These are phyloP conservation scores for Huntiella bhutanensis DNA, from an alignment of 2,329 filamentous ascomycete genomes.

Conservation along the genomic window DNA sequence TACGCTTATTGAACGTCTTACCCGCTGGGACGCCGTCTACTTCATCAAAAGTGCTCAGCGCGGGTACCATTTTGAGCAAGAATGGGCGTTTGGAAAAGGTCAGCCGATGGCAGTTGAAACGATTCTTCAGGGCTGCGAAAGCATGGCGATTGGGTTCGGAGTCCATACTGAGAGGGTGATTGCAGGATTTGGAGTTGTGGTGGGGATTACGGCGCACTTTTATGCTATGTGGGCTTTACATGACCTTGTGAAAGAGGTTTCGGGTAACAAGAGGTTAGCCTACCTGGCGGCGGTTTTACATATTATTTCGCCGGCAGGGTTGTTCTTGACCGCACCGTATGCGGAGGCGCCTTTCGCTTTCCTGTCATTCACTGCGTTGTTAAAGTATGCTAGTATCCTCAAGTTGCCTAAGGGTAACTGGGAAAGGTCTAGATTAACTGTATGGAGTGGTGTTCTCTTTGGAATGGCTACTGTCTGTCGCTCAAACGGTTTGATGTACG, in stretches of 20 bases:
- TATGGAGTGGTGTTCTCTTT: constrained; percentile 50
- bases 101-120: constrained; percentile 20
- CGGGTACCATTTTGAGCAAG: constrained; percentile 59
- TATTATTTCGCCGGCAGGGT: constrained; percentile 66
- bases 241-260: constrained; percentile 43
- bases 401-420: constrained; percentile 20
- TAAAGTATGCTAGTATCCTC: constrained; percentile 41
- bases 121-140: constrained; percentile 5
- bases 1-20: constrained; percentile 34
- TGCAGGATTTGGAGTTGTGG: constrained; percentile 37
- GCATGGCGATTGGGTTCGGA: constrained; percentile 8
- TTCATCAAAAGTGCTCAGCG: constrained; percentile 43
- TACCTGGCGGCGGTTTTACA: constrained; percentile 46
- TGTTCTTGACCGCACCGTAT: constrained; percentile 80
- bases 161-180: constrained; percentile 7
- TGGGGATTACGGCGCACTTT: constrained; percentile 61
- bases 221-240: constrained; percentile 60
- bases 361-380: constrained; percentile 55
- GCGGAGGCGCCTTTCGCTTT: constrained; percentile 63
- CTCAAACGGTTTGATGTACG: constrained; percentile 73
- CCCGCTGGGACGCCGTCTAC: constrained; percentile 69
- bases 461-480: constrained; percentile 55
- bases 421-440: constrained; percentile 21
- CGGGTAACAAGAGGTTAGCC: constrained; percentile 35
- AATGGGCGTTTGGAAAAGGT: constrained; percentile 57